Evolutionary conservation across 192 early-diverging fungal genomes (phyloP), one percentile per base, ranked within the genome.

Genomic region (Glomus cerebriforme): DNA sequence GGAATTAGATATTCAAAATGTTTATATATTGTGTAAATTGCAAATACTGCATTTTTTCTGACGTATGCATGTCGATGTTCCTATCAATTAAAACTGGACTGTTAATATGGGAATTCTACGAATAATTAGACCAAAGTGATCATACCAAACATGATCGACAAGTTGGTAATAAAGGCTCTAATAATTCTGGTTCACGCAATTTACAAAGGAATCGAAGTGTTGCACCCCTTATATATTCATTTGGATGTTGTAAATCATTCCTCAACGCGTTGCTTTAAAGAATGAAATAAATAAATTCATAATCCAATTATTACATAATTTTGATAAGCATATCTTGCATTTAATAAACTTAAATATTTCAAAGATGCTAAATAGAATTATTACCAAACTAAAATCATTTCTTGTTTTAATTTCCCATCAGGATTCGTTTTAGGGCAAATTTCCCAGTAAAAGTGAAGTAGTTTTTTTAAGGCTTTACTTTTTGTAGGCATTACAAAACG

Each of bases 41-140:
- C 97, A 35, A 96, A 89, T 19, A 99, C 93, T 39, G 98, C 98
- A 81, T 99, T 99, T 85, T 97, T 98, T 80, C 97, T 90, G 75
- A 99, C 98, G 82, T 98, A 99, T n/a, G 96, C 88, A 81, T 98
- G 96, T 68, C 95, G 91, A 84, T 99, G 97, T 86, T 94, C 94
- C 92, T 93, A 83, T 27, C 71, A 59, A 47, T 24, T 77, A 12
- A 45, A 31, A 43, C 39, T 34, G 65, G 39, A 13, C 60, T 60
- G 35, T 29, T n/a, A n/a, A 85, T 73, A 43, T 60, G 9, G 39
- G 31, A 35, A 65, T 29, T 69, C 39, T 10, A 82, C 58, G 32
- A 34, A 31, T 24, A 37, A 34, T 15, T 5, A 47, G n/a, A 62
- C 3, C 39, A 31, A 59, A 8, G 35, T 26, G 5, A 37, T 27